Evolutionary conservation across 768 basidiomycete species (phyloP), one percentile per base, ranked within the genome.

Genomic region (Guyanaporus albipodus): DNA sequence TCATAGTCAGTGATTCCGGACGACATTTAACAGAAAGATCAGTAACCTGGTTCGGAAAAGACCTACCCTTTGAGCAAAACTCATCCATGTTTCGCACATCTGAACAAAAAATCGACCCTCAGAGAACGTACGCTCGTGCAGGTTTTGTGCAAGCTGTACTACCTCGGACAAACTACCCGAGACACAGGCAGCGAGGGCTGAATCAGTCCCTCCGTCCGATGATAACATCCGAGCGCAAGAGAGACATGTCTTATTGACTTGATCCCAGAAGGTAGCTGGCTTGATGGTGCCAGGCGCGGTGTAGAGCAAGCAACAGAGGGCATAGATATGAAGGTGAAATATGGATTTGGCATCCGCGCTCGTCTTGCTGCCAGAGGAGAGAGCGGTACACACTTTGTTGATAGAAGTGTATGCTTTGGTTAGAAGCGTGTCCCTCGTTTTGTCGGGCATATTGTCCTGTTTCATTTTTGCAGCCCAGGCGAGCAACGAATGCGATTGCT

Each of bases 1-100:
- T 34, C 19, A 4, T 19, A 29, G 32, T 54, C 23, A 45, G 44
- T 19, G 22, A 40, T 38, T 24, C 6, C 22, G 11, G 34, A 19
- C 17, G 14, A 8, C 21, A 35, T 23, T 23, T 17, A 29, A 12
- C 12, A 43, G 26, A 24, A 39, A 33, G 6, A 44, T 19, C 33
- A 38, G 39, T 18, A 14, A 29, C 14, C n/a, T 10, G 26, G 14
- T 12, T 43, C 42, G 1, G 38, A 24, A 24, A 18, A 7, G 28
- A 63, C 73, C 46, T 38, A 85, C 88, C 69, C 73, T 73, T 56
- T 77, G 79, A 0, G 87, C 85, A 52, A 88, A 77, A 17, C 66
- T 69, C 54, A 80, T 74, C 81, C 88, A 88, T 44, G 78, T 80
- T 52, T 90, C 85, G 59, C 86, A 88, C 60, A 85, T 78, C 8